These are phyloP conservation scores for Saccharomycopsis hybrid DNA, from an alignment of 1,139 yeast species.

Conservation along the genomic window DNA sequence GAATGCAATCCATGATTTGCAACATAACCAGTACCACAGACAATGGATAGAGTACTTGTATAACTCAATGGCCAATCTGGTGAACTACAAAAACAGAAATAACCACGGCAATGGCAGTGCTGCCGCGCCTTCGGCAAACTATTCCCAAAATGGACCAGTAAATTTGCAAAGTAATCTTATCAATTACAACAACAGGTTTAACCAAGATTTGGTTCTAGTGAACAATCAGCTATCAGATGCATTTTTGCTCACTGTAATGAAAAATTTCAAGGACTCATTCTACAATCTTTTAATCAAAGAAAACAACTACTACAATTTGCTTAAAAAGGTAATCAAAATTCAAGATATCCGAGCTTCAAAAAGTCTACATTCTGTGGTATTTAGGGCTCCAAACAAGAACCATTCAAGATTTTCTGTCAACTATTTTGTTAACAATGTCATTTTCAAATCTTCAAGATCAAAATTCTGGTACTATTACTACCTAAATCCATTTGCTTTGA, in stretches of 20 bases:
- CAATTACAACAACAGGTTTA: constrained; percentile 39
- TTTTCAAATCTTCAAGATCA: constrained; percentile 26
- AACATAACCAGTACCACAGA: constrained; percentile 30
- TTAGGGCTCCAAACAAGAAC: constrained; percentile 27
- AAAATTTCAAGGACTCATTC: constrained; percentile 33
- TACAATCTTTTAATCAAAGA: constrained; percentile 35
- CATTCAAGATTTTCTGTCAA: constrained; percentile 30
- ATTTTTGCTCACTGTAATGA: constrained; percentile 33
- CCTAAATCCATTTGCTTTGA: constrained; percentile 41
- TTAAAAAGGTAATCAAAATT: constrained; percentile 32
- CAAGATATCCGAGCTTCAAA: constrained; percentile 38
- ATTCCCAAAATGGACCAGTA: too few species aligned
- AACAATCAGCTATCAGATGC: constrained; percentile 24
- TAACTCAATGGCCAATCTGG: constrained; percentile 24
- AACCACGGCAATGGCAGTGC: constrained; percentile 9
- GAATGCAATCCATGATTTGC: constrained; percentile 22
- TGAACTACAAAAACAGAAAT: constrained; percentile 23
- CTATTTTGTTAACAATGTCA: constrained; percentile 18
- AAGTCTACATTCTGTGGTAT: constrained; percentile 32
- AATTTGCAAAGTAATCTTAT: constrained; percentile 31
- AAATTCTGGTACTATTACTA: constrained; percentile 26
- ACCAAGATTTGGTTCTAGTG: constrained; percentile 22
- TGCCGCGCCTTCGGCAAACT: constrained; percentile 14
- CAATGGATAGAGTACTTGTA: constrained; percentile 34
- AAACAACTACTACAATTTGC: constrained; percentile 36